Evolutionary conservation across 2,329 filamentous ascomycete species (phyloP), one percentile per base, ranked within the genome.

Genomic region (Penicillium sp.): DNA sequence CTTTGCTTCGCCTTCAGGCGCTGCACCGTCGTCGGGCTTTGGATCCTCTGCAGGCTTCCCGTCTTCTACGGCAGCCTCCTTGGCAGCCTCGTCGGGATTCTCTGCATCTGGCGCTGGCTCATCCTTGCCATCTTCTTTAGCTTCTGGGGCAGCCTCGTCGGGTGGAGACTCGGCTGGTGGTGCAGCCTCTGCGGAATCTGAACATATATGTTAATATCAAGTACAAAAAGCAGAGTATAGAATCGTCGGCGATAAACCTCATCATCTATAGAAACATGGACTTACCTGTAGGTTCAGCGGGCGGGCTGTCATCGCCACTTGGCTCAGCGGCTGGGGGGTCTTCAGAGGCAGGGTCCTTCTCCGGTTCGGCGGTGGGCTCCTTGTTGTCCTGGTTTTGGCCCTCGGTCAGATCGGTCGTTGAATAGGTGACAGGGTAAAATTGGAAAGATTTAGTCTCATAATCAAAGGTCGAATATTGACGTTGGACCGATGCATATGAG

Each of bases 391-490:
- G 71, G 62, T 72, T 68, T 63, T 76, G 68, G 62, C 69, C 65
- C 62, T 66, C 63, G 62, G 72, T 72, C 70, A 72, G 68, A 62
- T 68, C 65, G 60, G 68, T 60, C 66, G 65, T 65, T 59, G 66
- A 55, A 67, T 65, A 58, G 63, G 61, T 56, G 57, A 76, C 69
- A 65, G 72, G 70, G 66, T 75, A 71, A 62, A 64, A 70, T 65
- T 69, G 70, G 60, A 69, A 76, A 64, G 68, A 60, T 53, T 70
- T 61, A 62, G 74, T 74, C 60, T 69, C 61, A 68, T 60, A 70
- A 67, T 79, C 75, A 68, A 72, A 78, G 48, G 73, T 75, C 68
- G 78, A 75, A 68, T 78, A 79, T 61, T 73, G 70, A 72, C 66
- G 63, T 62, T 76, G 70, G 66, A 75, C 70, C 53, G 67, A 71